Evolutionary conservation across 2,329 filamentous ascomycete genomes (phyloP).

Genomic region (Paracorniculantispora psalliotae): DNA sequence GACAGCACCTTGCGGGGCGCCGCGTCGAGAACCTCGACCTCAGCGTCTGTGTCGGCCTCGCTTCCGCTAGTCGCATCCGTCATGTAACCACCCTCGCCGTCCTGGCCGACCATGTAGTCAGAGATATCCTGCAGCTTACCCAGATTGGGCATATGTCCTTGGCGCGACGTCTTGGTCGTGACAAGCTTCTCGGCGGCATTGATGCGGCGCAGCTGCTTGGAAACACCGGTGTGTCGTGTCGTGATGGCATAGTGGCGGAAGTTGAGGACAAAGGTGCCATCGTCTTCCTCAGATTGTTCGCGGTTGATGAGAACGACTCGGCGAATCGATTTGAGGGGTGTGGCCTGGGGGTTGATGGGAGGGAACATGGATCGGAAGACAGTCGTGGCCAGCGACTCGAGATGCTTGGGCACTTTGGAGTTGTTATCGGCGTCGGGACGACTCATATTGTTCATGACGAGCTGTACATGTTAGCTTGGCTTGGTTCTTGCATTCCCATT

Average conservation of each 20-base stretch:
- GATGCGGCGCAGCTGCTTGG: constrained; percentile 75
- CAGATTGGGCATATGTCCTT: constrained; percentile 75
- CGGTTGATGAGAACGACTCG: constrained; percentile 87
- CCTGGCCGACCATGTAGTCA: constrained; percentile 83
- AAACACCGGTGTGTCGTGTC: constrained; percentile 78
- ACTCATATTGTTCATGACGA: constrained; percentile 98
- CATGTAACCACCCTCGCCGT: constrained; percentile 71
- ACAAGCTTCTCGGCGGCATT: constrained; percentile 80
- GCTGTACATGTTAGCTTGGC: constrained; percentile 37
- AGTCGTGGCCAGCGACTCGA: constrained; percentile 87
- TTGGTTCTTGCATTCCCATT: background rate
- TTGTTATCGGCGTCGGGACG: constrained; percentile 56
- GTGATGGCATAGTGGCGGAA: constrained; percentile 94
- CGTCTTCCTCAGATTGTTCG: constrained; percentile 55
- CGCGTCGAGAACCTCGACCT: constrained; percentile 77
- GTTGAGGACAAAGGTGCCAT: constrained; percentile 74
- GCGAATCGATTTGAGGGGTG: constrained; percentile 85
- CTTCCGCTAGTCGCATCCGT: constrained; percentile 82
- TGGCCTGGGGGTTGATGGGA: constrained; percentile 86
- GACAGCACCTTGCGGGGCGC: constrained; percentile 58
- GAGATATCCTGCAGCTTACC: constrained; percentile 88
- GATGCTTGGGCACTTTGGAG: constrained; percentile 80
- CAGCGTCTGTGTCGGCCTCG: constrained; percentile 88
- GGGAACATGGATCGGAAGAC: constrained; percentile 96
- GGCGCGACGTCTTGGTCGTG: constrained; percentile 54